phyloP scores from a whole-genome alignment of 192 early-diverging fungal genomes.

The Podila epigama region DNA sequence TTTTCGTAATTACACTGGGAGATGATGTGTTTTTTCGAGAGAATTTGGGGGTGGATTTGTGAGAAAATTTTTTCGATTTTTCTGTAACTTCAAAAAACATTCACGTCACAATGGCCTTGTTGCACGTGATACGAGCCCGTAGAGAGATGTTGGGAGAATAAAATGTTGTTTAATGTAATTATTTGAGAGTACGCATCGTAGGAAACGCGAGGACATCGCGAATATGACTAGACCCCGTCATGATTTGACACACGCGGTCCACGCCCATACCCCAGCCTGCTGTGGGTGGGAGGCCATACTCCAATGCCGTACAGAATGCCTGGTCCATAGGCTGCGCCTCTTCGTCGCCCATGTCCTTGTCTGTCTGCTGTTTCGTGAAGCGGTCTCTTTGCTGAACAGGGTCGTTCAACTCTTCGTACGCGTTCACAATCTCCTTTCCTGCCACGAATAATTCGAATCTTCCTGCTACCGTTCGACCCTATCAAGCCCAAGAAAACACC shows the following conservation, averaged over 20 bases:
- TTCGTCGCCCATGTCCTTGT: constrained; percentile 73
- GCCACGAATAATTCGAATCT: constrained; percentile 86
- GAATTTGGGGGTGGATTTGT: background rate
- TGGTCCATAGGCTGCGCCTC: constrained; percentile 79
- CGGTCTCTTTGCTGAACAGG: constrained; percentile 75
- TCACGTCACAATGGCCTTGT: too few relatives aligned
- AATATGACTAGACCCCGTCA: constrained; percentile 72
- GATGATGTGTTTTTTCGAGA: background rate
- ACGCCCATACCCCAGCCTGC: constrained; percentile 93
- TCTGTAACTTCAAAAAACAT: too few relatives aligned
- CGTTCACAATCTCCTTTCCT: constrained; percentile 82
- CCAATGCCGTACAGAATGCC: constrained; percentile 78
- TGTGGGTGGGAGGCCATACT: constrained; percentile 87
- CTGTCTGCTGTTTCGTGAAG: constrained; percentile 68
- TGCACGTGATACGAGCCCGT: too few relatives aligned
- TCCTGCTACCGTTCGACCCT: constrained; percentile 57
- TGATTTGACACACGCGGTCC: constrained; percentile 78
- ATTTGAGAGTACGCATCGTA: constrained; percentile 37
- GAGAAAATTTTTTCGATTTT: background rate
- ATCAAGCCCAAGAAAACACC: background rate
- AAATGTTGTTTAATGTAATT: too few relatives aligned
- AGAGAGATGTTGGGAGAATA: too few relatives aligned
- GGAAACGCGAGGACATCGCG: constrained; percentile 89
- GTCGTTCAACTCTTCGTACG: constrained; percentile 92
- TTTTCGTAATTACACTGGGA: background rate